Conservation (phyloP, 2,329 filamentous ascomycete species). For the Ophiostoma angusticollis region DNA sequence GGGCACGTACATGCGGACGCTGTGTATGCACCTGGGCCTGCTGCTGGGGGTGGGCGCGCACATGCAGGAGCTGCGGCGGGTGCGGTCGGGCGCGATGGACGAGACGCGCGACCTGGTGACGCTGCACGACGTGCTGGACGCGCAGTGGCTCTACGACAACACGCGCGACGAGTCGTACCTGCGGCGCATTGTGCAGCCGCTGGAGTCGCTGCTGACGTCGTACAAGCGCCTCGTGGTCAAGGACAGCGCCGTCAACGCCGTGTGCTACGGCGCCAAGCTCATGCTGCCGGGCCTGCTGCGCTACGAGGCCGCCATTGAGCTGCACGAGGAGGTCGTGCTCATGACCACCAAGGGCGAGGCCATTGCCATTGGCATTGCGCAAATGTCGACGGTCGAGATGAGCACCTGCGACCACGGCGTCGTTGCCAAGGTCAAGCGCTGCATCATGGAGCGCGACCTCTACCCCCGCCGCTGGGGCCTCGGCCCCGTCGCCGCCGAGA, state of each 20-base stretch:
- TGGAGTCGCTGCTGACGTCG: constrained; percentile 80
- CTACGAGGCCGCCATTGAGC: constrained; percentile 49
- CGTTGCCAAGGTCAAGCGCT: constrained; percentile 97
- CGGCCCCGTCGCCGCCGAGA: constrained; percentile 83
- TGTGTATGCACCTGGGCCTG: constrained; percentile 80
- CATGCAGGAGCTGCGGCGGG: constrained; percentile 96
- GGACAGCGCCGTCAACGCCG: constrained; percentile 89
- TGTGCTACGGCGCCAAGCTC: constrained; percentile 96
- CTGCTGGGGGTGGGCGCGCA: constrained; percentile 45
- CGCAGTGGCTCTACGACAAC: constrained; percentile 94
- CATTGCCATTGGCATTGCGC: constrained; percentile 87
- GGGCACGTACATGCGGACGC: constrained; percentile 95
- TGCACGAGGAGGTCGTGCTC: constrained; percentile 90
- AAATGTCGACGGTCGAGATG: constrained; percentile 97
- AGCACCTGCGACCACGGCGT: constrained; percentile 95
- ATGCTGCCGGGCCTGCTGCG: constrained; percentile 95
- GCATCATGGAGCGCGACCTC: constrained; percentile 98
- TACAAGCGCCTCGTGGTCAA: constrained; percentile 99
- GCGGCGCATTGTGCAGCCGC: constrained; percentile 76
- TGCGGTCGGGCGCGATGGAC: constrained; percentile 88
- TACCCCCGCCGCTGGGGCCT: constrained; percentile 96
- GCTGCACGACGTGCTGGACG: constrained; percentile 88
- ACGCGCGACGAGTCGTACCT: constrained; percentile 88
- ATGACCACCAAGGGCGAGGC: constrained; percentile 99
- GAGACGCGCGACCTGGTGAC: constrained; percentile 84